Base-by-base conservation (phyloP, 768 basidiomycete species). In the Epithele typhae region DNA sequence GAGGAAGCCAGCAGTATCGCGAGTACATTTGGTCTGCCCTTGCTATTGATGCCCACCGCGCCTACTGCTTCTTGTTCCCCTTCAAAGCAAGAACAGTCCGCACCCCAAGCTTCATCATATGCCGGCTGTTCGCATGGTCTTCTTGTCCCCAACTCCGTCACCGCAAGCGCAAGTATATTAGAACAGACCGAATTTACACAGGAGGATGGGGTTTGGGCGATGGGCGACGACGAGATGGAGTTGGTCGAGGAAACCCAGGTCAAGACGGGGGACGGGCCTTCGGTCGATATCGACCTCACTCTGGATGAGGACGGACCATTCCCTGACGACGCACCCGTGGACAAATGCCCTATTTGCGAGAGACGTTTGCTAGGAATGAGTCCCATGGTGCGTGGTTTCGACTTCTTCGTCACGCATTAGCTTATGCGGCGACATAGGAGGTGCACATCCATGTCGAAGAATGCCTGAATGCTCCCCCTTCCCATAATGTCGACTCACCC, bases 201-300 rank as follows among this genome's bases (percentile, higher is more conserved):
- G 32, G 59, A 54, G 21, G 69, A 68, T 15, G 75, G 75, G 25
- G 79, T 81, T 6, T 90, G 88, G 87, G 78, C 70, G 35, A 80
- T 69, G 56, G 86, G 79, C 10, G 88, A 91, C 54, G 90, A 92
- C 53, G 90, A 84, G 61, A 62, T 74, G 6, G 64, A 62, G 47
- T 54, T 63, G 17, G 58, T 67, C 45, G 64, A 65, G n/a, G 59
- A 64, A 59, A 25, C 43, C 34, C 25, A 41, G 57, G 59, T 46
- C 45, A 57, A 39, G 51, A 37, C 19, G 33, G 66, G 38, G 49
- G 40, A 17, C 34, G 65, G 64, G 15, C 60, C 67, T 12, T 57
- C 53, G 9, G 56, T 59, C 30, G 55, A 58, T 21, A 53, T 59
- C 4, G 62, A 64, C 19, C 54, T 64, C 10, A 58, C 46, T 2